Percentiles rank a stretch among this genome's conserved stretches.
These are phyloP conservation scores for Pleurotus tuoliensis DNA, from an alignment of 768 basidiomycete species.

Conservation along the genomic window DNA sequence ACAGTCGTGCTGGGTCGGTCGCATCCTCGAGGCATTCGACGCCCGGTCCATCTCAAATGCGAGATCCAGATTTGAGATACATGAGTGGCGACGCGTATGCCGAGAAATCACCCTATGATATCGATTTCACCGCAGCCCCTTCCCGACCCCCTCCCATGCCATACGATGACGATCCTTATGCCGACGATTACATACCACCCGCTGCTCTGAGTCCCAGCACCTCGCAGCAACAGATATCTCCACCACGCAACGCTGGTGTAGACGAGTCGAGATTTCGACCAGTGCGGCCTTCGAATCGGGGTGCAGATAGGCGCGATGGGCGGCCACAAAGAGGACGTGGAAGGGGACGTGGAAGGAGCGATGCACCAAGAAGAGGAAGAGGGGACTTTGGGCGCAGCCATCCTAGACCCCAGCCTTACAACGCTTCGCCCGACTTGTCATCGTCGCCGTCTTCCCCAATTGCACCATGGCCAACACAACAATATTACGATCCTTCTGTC, in stretches of 20 bases:
- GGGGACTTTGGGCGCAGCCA: conserved; percentile 28
- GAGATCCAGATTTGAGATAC: conserved; percentile 50
- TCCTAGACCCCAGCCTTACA: conserved; percentile 35
- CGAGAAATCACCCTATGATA: conserved; percentile 65
- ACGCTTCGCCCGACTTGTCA: conserved; percentile 31
- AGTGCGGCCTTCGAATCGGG: background rate
- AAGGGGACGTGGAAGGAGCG: conserved; percentile 25
- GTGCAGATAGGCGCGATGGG: background rate
- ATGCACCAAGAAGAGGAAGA: conserved; percentile 21
- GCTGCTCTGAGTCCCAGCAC: background rate
- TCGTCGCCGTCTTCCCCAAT: conserved; percentile 32
- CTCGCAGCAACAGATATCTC: background rate
- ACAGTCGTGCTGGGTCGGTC: conserved; percentile 45
- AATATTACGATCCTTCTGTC: conserved; percentile 12
- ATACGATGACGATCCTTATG: conserved; percentile 74
- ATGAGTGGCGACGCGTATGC: conserved; percentile 61
- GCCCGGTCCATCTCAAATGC: conserved; percentile 48
- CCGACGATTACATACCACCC: conserved; percentile 35
- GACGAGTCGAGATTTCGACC: background rate
- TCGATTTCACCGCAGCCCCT: conserved; percentile 51
- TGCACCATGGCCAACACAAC: conserved; percentile 13
- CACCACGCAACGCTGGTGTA: background rate
- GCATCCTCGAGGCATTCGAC: conserved; percentile 54
- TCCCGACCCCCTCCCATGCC: conserved; percentile 66
- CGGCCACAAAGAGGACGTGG: conserved; percentile 28